Base-by-base conservation (phyloP, 805 yeast species). In the Metschnikowia lunata region DNA sequence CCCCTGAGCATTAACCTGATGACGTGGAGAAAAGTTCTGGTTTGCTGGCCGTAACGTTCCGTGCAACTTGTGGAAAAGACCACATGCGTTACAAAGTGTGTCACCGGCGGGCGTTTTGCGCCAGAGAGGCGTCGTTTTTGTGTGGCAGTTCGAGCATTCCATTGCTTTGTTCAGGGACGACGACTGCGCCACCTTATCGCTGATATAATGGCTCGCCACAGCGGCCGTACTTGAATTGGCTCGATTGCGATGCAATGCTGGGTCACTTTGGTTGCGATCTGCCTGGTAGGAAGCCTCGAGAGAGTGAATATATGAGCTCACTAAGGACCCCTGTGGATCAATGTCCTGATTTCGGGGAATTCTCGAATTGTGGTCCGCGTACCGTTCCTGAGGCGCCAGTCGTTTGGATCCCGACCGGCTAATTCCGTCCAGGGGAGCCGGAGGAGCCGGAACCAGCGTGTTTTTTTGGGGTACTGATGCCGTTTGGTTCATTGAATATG, bases 51-150 rank as follows among this genome's bases (percentile, higher is more conserved):
- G 58, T 52, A 70, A 63, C 4, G 69, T 71, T 7, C 76, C 76
- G 46, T 71, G 76, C 30, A 71, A 56, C 50, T 71, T 71, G 50
- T 67, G 69, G 48, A 71, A 71, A 33, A 71, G 61, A 7, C 76
- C 76, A 47, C 76, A 71, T 1, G 75, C 76, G 50, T 71, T 71
- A 48, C 76, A 71, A 27, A 71, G 57, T 36, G 71, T 60, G 39
- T 68, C 73, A 7, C 76, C 76, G 35, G 62, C 60, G 49, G 61
- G 64, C 9, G 73, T 60, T 46, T 66, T 69, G 34, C 76, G 58
- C 76, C 76, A 71, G 18, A 71, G 52, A 9, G 76, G 76, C 1
- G 76, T 71, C 5, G 76, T 70, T 46, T 58, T 62, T 6, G 76
- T 71, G 34, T 66, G 66, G 49, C 76, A 71, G 54, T 71, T 71